Conservation (phyloP, 1,284 basidiomycete species). For the Malassezia vespertilionis region DNA sequence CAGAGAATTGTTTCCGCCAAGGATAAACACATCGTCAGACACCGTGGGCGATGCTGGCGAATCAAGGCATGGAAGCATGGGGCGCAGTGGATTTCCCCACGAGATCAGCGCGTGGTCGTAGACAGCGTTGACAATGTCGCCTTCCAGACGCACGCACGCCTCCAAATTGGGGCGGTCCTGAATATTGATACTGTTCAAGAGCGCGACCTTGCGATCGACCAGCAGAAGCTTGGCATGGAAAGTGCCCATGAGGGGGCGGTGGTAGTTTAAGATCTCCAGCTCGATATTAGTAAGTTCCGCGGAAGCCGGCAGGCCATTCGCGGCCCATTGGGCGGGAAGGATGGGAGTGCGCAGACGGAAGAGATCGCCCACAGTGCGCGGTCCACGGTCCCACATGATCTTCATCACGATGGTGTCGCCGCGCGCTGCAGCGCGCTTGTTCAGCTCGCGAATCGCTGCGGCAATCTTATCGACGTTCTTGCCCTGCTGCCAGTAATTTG, state of each 20-base stretch:
- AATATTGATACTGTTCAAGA: conserved; percentile 66
- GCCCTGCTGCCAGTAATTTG: conserved; percentile 46
- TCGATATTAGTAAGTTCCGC: conserved; percentile 34
- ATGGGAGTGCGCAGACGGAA: conserved; percentile 40
- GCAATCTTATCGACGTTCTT: conserved; percentile 42
- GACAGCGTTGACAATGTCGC: conserved; percentile 60
- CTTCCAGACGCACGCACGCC: conserved; percentile 51
- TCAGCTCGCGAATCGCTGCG: conserved; percentile 37
- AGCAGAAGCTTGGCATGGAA: conserved; percentile 70
- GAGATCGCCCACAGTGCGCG: conserved; percentile 38
- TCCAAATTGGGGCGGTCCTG: conserved; percentile 52
- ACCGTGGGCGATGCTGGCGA: conserved; percentile 41
- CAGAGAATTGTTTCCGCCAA: conserved; percentile 16
- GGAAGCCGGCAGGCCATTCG: conserved; percentile 36
- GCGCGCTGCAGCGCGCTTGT: conserved; percentile 16
- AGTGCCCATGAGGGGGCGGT: conserved; percentile 53
- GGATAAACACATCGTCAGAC: conserved; percentile 23
- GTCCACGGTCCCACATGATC: conserved; percentile 46
- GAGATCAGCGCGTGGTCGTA: conserved; percentile 64
- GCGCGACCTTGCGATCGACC: conserved; percentile 61
- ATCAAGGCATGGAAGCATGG: conserved; percentile 55
- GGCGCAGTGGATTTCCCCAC: conserved; percentile 57
- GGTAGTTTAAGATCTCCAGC: conserved; percentile 46
- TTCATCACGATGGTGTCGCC: conserved; percentile 34
- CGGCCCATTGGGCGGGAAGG: conserved; percentile 32